Percentiles rank a stretch among this genome's conserved stretches.
phyloP scores from a whole-genome alignment of 129 eudicot species.

The Pulicaria dysenterica region DNA sequence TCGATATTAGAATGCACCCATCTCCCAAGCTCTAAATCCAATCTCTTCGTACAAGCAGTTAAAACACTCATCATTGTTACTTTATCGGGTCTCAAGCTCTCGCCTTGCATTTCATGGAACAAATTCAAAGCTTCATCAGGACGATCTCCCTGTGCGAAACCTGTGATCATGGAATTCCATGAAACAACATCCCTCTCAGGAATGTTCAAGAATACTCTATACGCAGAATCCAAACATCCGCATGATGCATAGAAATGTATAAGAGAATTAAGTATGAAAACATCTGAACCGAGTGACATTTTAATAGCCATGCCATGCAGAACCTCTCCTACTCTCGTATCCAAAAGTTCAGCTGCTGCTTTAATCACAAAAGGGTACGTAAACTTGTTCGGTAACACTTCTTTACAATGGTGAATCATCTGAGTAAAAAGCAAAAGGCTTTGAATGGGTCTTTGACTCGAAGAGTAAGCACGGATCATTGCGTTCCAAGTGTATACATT shows the following conservation, averaged over 20 bases:
- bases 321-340: conserved; percentile 44
- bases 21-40: conserved; percentile 55
- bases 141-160: conserved; percentile 48
- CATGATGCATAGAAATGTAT: conserved; percentile 61
- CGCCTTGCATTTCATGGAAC: conserved; percentile 51
- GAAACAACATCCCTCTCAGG: conserved; percentile 64
- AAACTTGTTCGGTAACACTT: conserved; percentile 57
- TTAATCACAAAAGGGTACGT: conserved; percentile 77
- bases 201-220: conserved; percentile 51
- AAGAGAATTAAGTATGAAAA: conserved; percentile 64
- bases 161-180: conserved; percentile 76
- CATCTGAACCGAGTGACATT: conserved; percentile 40
- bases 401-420: conserved; percentile 42
- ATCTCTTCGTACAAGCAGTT: conserved; percentile 58
- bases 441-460: conserved; percentile 44
- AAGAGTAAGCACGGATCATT: conserved; percentile 62
- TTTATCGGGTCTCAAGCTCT: conserved; percentile 47
- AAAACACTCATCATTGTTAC: conserved; percentile 64
- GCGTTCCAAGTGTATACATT: conserved; percentile 64
- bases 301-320: conserved; percentile 73
- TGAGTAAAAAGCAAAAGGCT: conserved; percentile 44
- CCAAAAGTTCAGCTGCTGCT: conserved; percentile 55
- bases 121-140: conserved; percentile 53
- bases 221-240: conserved; percentile 50
- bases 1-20: conserved; percentile 57